Evolutionary conservation across 768 basidiomycete genomes (phyloP), one percentile per base, ranked within the genome.

Genomic region (Podaxis rugospora): DNA sequence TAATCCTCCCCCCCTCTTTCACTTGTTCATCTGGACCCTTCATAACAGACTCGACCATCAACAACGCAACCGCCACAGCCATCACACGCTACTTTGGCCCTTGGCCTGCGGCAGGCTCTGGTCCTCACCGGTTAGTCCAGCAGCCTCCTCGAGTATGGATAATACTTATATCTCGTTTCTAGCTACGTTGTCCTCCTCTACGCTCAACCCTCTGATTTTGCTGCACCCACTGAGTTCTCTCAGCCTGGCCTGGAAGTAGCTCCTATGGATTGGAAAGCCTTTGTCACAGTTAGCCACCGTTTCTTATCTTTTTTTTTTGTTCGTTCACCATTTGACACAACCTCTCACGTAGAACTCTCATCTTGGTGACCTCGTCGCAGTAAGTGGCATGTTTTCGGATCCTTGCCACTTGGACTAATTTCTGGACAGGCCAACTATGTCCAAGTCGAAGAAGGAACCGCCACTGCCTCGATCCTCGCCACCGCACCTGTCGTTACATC

Each of bases 41-140:
- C 23, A 61, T 44, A 32, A 57, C 54, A 76, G 79, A 71, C 49
- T 67, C 66, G 36, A 68, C 69, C n/a, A 70, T 87, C 32, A 75
- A 76, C 51, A 79, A 76, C 64, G 63, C 73, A 4, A 72, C 76
- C n/a, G 82, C 76, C 4, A 76, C 75, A 23, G 73, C 69, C 37
- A 80, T 90, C 65, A 90, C 88, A 9, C 72, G 75, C 42, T 93
- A 92, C 67, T 84, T 85, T 53, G 88, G 89, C 14, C 91, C 91
- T 55, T 82, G 80, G 57, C 91, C 90, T 57, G 75, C 86, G 18
- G 69, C 77, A 27, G 89, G 89, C 32, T 85, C 82, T 61, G 90
- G 92, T 44, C 78, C 89, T 56, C 92, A 93, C 72, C 83, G 90
- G 88, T 87, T 59, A 25, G 71, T 40, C 21, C 27, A n/a, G 9